Base-by-base conservation (phyloP, 441 rosid species). In the Populus tomentosa region DNA sequence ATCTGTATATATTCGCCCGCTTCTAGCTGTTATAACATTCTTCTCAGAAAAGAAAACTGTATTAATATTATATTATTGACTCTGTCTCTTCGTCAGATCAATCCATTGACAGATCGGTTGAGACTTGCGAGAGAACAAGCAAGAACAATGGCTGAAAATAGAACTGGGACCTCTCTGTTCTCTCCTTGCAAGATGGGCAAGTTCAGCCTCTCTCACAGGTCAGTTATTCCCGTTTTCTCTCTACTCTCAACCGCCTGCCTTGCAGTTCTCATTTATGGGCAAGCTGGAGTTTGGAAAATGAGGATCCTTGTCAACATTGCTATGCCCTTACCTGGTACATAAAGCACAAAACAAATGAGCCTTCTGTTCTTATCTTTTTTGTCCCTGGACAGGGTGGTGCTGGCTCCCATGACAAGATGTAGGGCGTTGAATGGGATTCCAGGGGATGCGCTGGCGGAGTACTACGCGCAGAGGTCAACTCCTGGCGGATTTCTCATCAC, bases 401-500 rank as follows among this genome's bases (percentile, higher is more conserved):
- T 94, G 24, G 98, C 97, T 59, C 98, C 97, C 16, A 91, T 94
- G 97, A 94, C 97, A 4, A 81, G 98, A 76, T 92, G 95, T 86
- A 86, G 98, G 72, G 95, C 97, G 46, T 73, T 90, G 84, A 84
- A 85, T 61, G 92, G 98, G 72, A 81, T 92, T 67, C 95, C 97
- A 7, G 74, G 84, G 77, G 79, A 87, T 32, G 94, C 88, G 33
- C 70, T 91, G 72, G 89, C 85, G 8, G 90, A 88, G 80, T 92
- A 92, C 82, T 92, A 94, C 67, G 18, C 86, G n/a, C 98, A 94
- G 88, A 84, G 98, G 74, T 80, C 97, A 0, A 94, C 97, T n/a
- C 87, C 89, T 0, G 95, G 94, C 40, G 97, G 95, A 4, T 84
- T 94, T 76, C 91, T 94, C 87, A 90, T 94, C 78, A 77, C 88